These are phyloP conservation scores for Leccinum olivaceopallidum DNA, from an alignment of 768 basidiomycete genomes.

Conservation along the genomic window DNA sequence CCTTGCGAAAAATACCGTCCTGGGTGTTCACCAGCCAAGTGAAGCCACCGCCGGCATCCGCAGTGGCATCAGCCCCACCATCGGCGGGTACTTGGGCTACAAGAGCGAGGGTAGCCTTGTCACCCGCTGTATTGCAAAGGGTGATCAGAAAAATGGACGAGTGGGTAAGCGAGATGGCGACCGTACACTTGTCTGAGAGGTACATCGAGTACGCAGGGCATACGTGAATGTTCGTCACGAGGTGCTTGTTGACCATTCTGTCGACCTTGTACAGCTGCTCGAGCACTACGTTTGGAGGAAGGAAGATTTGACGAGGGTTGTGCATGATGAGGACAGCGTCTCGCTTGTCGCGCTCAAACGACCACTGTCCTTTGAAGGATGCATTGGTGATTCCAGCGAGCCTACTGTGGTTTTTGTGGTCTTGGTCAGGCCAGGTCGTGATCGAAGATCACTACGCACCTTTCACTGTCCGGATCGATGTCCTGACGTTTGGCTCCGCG, in stretches of 20 bases:
- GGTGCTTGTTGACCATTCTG: conserved; percentile 29
- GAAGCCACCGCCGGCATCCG: background rate
- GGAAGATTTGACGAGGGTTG: conserved; percentile 24
- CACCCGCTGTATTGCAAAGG: conserved; percentile 16
- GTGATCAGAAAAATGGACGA: background rate
- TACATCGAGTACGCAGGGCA: conserved; percentile 37
- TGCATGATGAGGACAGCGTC: conserved; percentile 36
- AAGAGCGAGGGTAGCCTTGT: conserved; percentile 25
- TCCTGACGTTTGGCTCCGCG: conserved; percentile 17
- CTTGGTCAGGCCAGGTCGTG: background rate
- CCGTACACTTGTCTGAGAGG: conserved; percentile 28
- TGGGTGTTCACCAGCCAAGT: conserved; percentile 23
- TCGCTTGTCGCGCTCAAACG: conserved; percentile 27
- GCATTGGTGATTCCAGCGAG: conserved; percentile 23
- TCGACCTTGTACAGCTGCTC: conserved; percentile 27
- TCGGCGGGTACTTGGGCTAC: conserved; percentile 13
- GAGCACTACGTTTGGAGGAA: conserved; percentile 26
- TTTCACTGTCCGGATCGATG: conserved; percentile 10
- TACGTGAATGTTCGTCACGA: conserved; percentile 33
- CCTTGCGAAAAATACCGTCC: conserved; percentile 21
- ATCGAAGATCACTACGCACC: conserved; percentile 16
- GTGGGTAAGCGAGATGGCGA: background rate
- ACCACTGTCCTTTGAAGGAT: conserved; percentile 35
- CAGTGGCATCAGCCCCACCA: background rate
- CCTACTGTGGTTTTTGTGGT: conserved; percentile 4